Percentiles rank a stretch among this genome's conserved stretches.
phyloP scores from a whole-genome alignment of 176 grass and related monocot genomes.

The Elaeis guineensis region DNA sequence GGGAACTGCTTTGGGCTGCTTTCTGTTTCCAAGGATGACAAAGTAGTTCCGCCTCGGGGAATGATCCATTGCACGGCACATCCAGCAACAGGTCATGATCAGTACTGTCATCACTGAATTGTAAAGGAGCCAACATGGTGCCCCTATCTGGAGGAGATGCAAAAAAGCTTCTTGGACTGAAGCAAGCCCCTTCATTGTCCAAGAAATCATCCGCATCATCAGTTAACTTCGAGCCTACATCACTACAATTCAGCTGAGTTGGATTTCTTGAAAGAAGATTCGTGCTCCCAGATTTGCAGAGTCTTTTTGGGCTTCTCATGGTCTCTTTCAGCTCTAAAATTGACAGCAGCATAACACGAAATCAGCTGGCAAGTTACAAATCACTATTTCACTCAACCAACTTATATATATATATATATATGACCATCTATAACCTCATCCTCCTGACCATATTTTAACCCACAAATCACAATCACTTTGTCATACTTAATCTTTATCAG shows the following conservation, averaged over 20 bases:
- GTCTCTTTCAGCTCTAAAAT: constrained; percentile 32
- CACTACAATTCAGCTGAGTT: constrained; percentile 27
- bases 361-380: no score
- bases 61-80: constrained; percentile 55
- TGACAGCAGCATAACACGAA: background rate
- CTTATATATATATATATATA: no score
- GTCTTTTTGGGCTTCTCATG: constrained; percentile 53
- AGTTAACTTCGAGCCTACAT: constrained; percentile 18
- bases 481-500: background rate
- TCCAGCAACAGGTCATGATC: constrained; percentile 79
- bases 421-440: no score
- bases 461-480: background rate
- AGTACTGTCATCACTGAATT: constrained; percentile 35
- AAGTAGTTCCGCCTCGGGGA: constrained; percentile 71
- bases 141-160: constrained; percentile 43
- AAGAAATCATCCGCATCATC: background rate
- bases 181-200: background rate
- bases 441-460: no score
- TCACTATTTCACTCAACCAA: no score
- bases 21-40: constrained; percentile 41
- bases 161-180: constrained; percentile 42
- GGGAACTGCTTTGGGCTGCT: constrained; percentile 23
- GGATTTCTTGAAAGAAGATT: constrained; percentile 23
- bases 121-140: constrained; percentile 36
- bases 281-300: constrained; percentile 24